These are phyloP conservation scores for Fusarium staphyleae DNA, from an alignment of 2,329 filamentous ascomycete genomes.

Conservation along the genomic window DNA sequence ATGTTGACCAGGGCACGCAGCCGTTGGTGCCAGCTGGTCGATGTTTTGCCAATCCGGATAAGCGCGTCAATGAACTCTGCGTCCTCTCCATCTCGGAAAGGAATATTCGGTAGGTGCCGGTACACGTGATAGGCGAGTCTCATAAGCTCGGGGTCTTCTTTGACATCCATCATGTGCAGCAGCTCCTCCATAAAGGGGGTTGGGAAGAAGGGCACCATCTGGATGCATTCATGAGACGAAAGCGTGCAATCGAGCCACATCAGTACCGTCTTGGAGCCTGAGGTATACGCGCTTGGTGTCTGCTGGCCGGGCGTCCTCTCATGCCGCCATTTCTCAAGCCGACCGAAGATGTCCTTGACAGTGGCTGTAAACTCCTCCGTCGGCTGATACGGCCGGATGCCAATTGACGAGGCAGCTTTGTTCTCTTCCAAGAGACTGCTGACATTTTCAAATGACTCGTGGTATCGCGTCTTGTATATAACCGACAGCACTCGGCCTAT, in stretches of 20 bases:
- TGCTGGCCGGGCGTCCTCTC: constrained; percentile 88
- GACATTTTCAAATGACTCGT: constrained; percentile 90
- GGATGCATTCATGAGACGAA: constrained; percentile 90
- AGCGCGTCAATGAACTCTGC: constrained; percentile 83
- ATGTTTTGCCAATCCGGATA: constrained; percentile 84
- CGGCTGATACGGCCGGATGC: constrained; percentile 82
- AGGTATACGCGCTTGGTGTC: constrained; percentile 92
- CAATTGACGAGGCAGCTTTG: constrained; percentile 80
- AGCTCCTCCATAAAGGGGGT: constrained; percentile 89
- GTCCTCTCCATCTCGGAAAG: constrained; percentile 86
- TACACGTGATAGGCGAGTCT: constrained; percentile 96
- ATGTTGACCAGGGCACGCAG: constrained; percentile 96
- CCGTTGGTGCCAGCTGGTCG: constrained; percentile 92
- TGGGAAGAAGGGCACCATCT: constrained; percentile 90
- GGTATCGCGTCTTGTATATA: constrained; percentile 90
- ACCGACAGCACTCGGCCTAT: constrained; percentile 89
- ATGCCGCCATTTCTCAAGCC: constrained; percentile 86
- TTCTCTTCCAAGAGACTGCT: constrained; percentile 77
- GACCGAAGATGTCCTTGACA: constrained; percentile 76
- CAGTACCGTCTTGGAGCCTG: constrained; percentile 93
- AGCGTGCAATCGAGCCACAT: constrained; percentile 94
- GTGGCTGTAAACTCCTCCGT: constrained; percentile 75
- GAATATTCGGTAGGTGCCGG: constrained; percentile 93
- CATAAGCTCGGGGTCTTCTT: constrained; percentile 96
- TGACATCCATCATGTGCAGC: constrained; percentile 99